These are phyloP conservation scores for Triticum timopheevii DNA, from an alignment of 176 grass and related monocot species.

Conservation along the genomic window DNA sequence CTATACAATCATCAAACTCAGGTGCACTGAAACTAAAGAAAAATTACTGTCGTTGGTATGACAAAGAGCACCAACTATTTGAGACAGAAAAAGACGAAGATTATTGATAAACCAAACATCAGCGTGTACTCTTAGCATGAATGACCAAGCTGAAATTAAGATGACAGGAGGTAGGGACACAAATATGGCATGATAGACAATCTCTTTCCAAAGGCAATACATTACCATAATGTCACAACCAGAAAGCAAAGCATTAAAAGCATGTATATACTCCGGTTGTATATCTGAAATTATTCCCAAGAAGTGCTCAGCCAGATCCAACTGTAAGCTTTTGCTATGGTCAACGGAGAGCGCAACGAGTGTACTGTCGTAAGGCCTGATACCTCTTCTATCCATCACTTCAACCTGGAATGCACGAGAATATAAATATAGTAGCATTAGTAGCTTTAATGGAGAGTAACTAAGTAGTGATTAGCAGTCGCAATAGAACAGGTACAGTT, in stretches of 20 bases:
- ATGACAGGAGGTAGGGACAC: not conserved
- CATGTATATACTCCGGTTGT: slow-evolving; percentile 45
- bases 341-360: slow-evolving; percentile 58
- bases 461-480: not conserved
- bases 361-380: slow-evolving; percentile 50
- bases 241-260: slow-evolving; percentile 64
- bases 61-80: slow-evolving; percentile 7
- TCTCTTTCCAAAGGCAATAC: slow-evolving; percentile 10
- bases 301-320: slow-evolving; percentile 72
- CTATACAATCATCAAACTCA: not conserved
- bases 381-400: slow-evolving; percentile 57
- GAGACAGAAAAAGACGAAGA: slow-evolving; percentile 7
- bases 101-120: not conserved
- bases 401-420: slow-evolving; percentile 61
- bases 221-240: slow-evolving; percentile 75
- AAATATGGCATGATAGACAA: slow-evolving; percentile 27
- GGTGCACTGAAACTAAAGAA: slow-evolving; percentile 11
- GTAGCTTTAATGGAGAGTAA: not conserved
- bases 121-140: not conserved
- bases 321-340: slow-evolving; percentile 59
- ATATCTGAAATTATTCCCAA: slow-evolving; percentile 61
- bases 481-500: slow-evolving; percentile 23
- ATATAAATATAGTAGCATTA: slow-evolving; percentile 7
- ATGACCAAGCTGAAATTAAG: slow-evolving; percentile 6
- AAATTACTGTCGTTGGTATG: not conserved